A percentile compares a stretch with the other conserved stretches of the same genome.
Evolutionary conservation across 108 stramenopile genomes (phyloP).

Genomic region (Nitzschia putrida): DNA sequence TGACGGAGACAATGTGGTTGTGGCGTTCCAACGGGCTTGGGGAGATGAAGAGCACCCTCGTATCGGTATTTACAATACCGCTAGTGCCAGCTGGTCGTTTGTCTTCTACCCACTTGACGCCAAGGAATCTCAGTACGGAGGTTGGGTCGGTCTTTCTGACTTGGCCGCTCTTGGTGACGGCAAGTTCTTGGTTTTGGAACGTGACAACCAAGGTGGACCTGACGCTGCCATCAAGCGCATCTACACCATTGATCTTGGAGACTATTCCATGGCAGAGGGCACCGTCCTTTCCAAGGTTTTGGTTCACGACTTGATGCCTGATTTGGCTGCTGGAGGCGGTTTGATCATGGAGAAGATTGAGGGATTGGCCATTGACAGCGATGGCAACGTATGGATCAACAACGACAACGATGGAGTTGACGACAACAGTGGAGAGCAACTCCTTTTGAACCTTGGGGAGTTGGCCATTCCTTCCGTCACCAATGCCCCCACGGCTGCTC

Average conservation of each 20-base stretch:
- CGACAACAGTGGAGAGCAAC: constrained; percentile 56
- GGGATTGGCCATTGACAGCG: constrained; percentile 48
- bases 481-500: constrained; percentile 29
- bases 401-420: constrained; percentile 81
- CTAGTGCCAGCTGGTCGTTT: constrained; percentile 41
- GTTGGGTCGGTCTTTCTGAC: constrained; percentile 78
- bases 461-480: too few species aligned
- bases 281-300: constrained; percentile 44
- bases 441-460: constrained; percentile 21
- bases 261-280: constrained; percentile 36
- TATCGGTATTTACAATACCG: constrained; percentile 51
- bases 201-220: constrained; percentile 72
- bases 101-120: constrained; percentile 63
- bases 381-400: constrained; percentile 56
- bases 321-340: constrained; percentile 29
- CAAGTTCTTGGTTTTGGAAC: constrained; percentile 63
- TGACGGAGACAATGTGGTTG: constrained; percentile 47
- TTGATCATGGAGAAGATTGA: constrained; percentile 63
- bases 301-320: constrained; percentile 43
- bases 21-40: constrained; percentile 62
- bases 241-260: constrained; percentile 52
- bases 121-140: constrained; percentile 57
- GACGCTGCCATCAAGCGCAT: constrained; percentile 72
- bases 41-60: constrained; percentile 48
- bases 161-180: constrained; percentile 50